These are phyloP conservation scores for Aspergillus transmontanensis DNA, from an alignment of 2,329 filamentous ascomycete species.

Conservation along the genomic window DNA sequence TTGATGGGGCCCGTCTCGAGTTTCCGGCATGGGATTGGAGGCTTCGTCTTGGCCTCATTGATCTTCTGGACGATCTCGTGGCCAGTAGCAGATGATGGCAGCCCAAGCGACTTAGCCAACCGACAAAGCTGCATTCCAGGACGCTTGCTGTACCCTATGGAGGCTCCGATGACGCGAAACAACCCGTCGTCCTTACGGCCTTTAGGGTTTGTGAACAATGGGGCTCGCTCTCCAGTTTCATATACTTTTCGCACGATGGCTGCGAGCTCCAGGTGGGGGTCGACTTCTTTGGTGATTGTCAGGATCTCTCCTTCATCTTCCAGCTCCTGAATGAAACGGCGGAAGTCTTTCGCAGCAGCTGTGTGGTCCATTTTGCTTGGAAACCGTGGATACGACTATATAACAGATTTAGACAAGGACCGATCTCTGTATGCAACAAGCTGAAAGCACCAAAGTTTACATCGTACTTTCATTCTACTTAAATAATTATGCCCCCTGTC, in stretches of 20 bases:
- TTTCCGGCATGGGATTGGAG: constrained; percentile 15
- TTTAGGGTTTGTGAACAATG: constrained; percentile 7
- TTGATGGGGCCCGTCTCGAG: constrained; percentile 18
- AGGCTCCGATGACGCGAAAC: constrained; percentile 15
- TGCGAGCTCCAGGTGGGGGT: constrained; percentile 15
- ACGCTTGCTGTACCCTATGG: not conserved
- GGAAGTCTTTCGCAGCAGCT: constrained; percentile 1
- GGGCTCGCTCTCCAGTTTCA: constrained; percentile 11
- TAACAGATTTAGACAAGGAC: not conserved
- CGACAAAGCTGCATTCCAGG: constrained; percentile 16
- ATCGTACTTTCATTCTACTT: not conserved
- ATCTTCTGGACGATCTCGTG: constrained; percentile 20
- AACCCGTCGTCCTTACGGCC: constrained; percentile 5
- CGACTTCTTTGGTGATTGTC: constrained; percentile 16
- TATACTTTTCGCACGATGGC: constrained; percentile 17
- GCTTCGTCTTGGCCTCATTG: constrained; percentile 14
- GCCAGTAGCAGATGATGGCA: constrained; percentile 10
- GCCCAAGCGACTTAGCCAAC: constrained; percentile 19
- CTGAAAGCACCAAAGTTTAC: not conserved
- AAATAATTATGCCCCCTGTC: not conserved
- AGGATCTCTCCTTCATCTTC: constrained; percentile 15
- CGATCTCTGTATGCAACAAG: not conserved
- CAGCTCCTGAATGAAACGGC: constrained; percentile 11
- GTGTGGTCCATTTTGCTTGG: not conserved
- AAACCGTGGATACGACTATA: not conserved